Evolutionary conservation across 495 filamentous ascomycete species (phyloP).

Genomic region (Pyronema omphalodes): DNA sequence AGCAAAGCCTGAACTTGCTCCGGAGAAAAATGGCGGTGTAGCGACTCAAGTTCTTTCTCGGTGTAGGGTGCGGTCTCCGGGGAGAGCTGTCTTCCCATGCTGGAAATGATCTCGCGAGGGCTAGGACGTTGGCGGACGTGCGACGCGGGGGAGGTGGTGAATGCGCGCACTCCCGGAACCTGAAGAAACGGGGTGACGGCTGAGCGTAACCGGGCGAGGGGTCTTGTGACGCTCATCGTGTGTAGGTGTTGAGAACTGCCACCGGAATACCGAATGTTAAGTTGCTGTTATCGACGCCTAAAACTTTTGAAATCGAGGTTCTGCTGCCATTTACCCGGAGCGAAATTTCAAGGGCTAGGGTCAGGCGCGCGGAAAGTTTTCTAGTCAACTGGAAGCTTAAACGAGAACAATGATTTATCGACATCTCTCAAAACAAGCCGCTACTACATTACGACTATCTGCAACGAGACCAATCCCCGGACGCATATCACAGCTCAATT

Average conservation of each 20-base stretch:
- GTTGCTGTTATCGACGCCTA: no score
- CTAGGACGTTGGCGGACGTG: neutral
- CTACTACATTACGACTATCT: no score
- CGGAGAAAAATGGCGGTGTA: constrained; percentile 52
- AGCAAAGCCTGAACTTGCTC: constrained; percentile 70
- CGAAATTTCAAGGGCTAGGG: neutral
- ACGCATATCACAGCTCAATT: no score
- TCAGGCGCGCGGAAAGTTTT: no score
- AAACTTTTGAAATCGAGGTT: no score
- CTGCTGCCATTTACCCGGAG: no score
- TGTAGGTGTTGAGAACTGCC: neutral
- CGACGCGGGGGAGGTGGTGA: constrained; percentile 19
- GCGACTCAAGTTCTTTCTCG: constrained; percentile 41
- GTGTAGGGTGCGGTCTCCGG: constrained; percentile 37
- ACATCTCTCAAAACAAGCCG: no score
- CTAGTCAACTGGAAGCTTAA: no score
- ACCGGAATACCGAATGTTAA: no score
- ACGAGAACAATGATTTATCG: no score
- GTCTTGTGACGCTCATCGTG: constrained; percentile 41
- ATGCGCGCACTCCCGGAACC: constrained; percentile 18
- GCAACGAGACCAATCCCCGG: no score
- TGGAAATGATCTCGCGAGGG: constrained; percentile 9
- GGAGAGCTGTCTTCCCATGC: constrained; percentile 7
- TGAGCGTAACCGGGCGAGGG: constrained; percentile 38
- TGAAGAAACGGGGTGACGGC: constrained; percentile 25